Percentiles rank a stretch among this genome's conserved stretches.
Evolutionary conservation across 1,284 basidiomycete species (phyloP).

Genomic region (Neonothopanus nambi): DNA sequence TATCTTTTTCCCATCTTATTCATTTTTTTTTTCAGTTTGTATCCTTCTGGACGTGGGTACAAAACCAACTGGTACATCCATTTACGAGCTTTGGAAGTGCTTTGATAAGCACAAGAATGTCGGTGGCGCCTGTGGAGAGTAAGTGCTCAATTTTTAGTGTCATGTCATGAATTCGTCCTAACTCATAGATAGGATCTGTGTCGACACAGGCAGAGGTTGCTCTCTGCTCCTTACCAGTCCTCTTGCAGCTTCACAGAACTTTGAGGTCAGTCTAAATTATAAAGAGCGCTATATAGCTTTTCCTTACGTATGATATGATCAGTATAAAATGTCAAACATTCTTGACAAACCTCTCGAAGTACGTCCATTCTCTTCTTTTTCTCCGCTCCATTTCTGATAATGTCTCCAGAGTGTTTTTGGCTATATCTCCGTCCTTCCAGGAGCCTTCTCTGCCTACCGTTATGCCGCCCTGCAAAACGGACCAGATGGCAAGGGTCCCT

Average conservation of each 20-base stretch:
- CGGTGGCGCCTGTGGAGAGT: slow-evolving; percentile 95
- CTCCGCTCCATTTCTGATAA: slow-evolving; percentile 1
- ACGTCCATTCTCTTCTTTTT: slow-evolving; percentile 14
- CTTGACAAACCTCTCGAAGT: slow-evolving; percentile 91
- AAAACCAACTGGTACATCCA: slow-evolving; percentile 89
- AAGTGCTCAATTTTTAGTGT: slow-evolving; percentile 31
- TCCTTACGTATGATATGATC: slow-evolving; percentile 12
- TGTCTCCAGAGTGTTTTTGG: slow-evolving; percentile 73
- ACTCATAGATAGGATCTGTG: slow-evolving; percentile 65
- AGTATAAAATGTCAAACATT: slow-evolving; percentile 93
- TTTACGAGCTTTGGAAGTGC: slow-evolving; percentile 96
- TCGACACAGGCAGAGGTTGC: slow-evolving; percentile 80
- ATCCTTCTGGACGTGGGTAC: slow-evolving; percentile 91
- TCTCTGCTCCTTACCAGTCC: slow-evolving; percentile 82
- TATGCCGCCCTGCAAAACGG: slow-evolving; percentile 85
- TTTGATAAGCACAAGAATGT: slow-evolving; percentile 91
- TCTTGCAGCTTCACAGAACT: slow-evolving; percentile 89
- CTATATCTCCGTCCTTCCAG: slow-evolving; percentile 87
- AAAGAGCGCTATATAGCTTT: slow-evolving; percentile 3
- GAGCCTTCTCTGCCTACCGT: slow-evolving; percentile 91
- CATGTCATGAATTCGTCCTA: background rate
- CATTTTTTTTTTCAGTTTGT: slow-evolving; percentile 54
- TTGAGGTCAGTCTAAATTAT: slow-evolving; percentile 53
- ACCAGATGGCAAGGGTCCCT: slow-evolving; percentile 80
- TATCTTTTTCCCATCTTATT: slow-evolving; percentile 1